Evolutionary conservation across 2,329 filamentous ascomycete species (phyloP).

Genomic region (Ceratocystis papillata): DNA sequence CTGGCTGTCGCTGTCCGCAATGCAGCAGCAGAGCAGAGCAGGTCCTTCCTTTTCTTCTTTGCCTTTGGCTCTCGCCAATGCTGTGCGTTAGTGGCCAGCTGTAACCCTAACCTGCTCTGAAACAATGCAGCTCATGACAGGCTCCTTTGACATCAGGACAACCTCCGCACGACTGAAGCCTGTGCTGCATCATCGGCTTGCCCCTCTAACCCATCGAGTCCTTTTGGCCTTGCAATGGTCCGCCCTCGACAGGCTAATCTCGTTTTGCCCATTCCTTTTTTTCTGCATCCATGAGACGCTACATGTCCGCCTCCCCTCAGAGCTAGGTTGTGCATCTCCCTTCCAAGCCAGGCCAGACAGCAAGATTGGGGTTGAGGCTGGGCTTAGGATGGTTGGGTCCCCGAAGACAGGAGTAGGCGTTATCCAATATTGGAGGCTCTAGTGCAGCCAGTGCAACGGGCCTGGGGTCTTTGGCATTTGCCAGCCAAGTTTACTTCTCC

Average conservation of each 20-base stretch:
- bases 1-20: too few species aligned
- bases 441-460: neutral
- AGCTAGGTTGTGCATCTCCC: too few species aligned
- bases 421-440: neutral
- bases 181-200: too few species aligned
- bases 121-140: too few species aligned
- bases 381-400: neutral
- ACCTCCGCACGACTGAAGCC: too few species aligned
- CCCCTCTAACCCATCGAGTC: neutral
- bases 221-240: neutral
- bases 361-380: neutral
- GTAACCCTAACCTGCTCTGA: too few species aligned
- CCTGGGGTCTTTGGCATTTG: conserved; percentile 5
- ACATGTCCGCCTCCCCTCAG: too few species aligned
- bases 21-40: too few species aligned
- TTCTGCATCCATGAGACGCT: neutral
- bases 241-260: neutral
- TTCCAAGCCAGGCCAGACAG: neutral
- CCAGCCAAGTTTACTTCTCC: neutral
- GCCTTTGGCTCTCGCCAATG: too few species aligned
- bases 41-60: too few species aligned
- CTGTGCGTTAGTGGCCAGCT: too few species aligned
- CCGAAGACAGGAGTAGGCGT: neutral
- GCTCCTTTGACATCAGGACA: too few species aligned
- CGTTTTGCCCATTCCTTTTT: neutral